These are phyloP conservation scores for Breynia disticha DNA, from an alignment of 441 rosid genomes.

Conservation along the genomic window DNA sequence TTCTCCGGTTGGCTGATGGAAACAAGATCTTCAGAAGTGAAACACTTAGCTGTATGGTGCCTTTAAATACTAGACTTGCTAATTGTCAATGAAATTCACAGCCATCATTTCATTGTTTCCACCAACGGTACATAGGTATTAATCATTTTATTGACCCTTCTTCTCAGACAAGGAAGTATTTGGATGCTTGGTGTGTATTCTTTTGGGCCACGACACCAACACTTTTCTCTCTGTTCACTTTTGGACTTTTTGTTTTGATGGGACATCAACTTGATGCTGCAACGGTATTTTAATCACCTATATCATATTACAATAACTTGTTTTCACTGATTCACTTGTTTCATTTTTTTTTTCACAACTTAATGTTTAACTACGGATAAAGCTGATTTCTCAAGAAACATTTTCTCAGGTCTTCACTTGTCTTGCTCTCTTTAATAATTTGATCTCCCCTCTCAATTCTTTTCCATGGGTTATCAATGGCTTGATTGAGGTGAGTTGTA, in stretches of 20 bases:
- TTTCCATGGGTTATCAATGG: slow-evolving; percentile 99
- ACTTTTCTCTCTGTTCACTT: slow-evolving; percentile 79
- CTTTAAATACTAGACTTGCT: background rate
- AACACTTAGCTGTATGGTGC: slow-evolving; percentile 64
- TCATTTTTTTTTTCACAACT: background rate
- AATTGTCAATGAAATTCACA: slow-evolving; percentile 2
- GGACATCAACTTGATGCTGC: slow-evolving; percentile 98
- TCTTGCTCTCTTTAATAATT: slow-evolving; percentile 75
- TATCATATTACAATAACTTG: slow-evolving; percentile 1
- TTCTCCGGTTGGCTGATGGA: slow-evolving; percentile 78
- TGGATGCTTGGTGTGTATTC: slow-evolving; percentile 99
- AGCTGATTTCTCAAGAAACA: slow-evolving; percentile 16
- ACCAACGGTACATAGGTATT: slow-evolving; percentile 4
- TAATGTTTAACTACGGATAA: slow-evolving; percentile 5
- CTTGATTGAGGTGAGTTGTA: slow-evolving; percentile 75
- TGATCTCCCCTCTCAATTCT: slow-evolving; percentile 91
- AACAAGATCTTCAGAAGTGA: slow-evolving; percentile 75
- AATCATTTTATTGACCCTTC: slow-evolving; percentile 14
- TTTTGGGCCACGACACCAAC: slow-evolving; percentile 98
- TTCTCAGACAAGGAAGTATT: slow-evolving; percentile 73
- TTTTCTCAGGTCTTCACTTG: slow-evolving; percentile 85
- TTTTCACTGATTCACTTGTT: slow-evolving; percentile 2
- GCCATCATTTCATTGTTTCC: slow-evolving; percentile 7
- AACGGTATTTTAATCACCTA: slow-evolving; percentile 36
- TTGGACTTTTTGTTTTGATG: slow-evolving; percentile 79